Conservation (phyloP, 208 protist species). For the Leishmania guyanensis region DNA sequence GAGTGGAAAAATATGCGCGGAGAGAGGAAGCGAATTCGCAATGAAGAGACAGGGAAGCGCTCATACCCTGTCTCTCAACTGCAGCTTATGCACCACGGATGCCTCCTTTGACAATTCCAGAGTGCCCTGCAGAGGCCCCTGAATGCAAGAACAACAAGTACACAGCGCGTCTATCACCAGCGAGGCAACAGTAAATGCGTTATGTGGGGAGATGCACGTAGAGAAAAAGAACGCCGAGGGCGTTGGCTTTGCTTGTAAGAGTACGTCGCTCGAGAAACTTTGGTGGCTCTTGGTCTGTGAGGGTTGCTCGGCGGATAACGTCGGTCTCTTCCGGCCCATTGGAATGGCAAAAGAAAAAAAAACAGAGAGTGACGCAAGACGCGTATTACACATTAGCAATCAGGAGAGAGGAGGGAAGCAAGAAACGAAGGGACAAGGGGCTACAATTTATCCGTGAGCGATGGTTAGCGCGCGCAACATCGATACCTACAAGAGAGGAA, state of each 20-base stretch:
- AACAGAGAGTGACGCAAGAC: not conserved
- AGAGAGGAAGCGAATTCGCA: no score
- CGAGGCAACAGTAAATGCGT: not conserved
- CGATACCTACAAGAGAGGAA: not conserved
- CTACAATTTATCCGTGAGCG: not conserved
- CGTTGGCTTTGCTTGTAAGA: not conserved
- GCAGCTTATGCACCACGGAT: not conserved
- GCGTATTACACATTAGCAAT: constrained; percentile 4
- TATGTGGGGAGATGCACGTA: not conserved
- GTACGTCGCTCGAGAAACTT: not conserved
- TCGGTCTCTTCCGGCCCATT: not conserved
- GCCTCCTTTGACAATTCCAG: not conserved
- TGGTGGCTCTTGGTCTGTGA: not conserved
- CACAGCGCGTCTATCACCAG: not conserved
- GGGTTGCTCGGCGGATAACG: not conserved
- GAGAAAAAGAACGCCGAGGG: not conserved
- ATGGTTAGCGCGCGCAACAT: not conserved
- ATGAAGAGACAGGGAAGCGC: not conserved
- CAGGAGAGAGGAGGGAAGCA: not conserved
- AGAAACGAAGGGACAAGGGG: not conserved
- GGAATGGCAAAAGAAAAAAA: not conserved
- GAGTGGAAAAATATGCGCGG: not conserved
- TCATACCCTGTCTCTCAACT: not conserved
- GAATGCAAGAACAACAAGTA: not conserved
- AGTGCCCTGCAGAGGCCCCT: no score